phyloP scores from a whole-genome alignment of 768 basidiomycete species.

The Auricularia cornea region DNA sequence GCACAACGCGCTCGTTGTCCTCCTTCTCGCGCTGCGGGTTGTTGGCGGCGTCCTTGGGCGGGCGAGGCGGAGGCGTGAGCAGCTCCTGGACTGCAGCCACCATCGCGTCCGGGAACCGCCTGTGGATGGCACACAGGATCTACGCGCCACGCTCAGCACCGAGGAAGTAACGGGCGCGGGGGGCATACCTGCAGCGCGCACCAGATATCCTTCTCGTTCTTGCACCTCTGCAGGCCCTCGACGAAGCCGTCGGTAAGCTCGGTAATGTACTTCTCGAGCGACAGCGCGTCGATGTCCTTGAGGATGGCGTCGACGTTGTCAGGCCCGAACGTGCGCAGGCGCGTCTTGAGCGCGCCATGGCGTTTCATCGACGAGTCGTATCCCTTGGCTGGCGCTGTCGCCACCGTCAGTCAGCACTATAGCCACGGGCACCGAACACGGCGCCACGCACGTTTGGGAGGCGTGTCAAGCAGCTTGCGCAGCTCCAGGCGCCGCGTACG shows the following conservation, averaged over 20 bases:
- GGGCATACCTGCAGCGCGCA: slow-evolving; percentile 83
- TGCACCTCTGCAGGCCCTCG: slow-evolving; percentile 81
- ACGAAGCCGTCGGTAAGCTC: slow-evolving; percentile 83
- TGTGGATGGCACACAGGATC: slow-evolving; percentile 84
- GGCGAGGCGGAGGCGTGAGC: slow-evolving; percentile 24
- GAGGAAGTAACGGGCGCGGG: slow-evolving; percentile 6
- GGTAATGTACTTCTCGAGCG: slow-evolving; percentile 92
- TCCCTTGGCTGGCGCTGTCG: slow-evolving; percentile 53
- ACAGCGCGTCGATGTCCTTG: slow-evolving; percentile 85
- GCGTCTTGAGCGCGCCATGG: slow-evolving; percentile 92
- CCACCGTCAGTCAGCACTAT: neutral
- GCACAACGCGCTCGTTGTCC: slow-evolving; percentile 64
- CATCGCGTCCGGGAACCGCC: slow-evolving; percentile 75
- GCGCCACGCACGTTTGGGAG: neutral
- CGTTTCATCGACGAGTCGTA: slow-evolving; percentile 93
- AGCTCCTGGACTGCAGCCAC: slow-evolving; percentile 59
- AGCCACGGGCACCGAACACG: neutral
- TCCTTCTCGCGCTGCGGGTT: slow-evolving; percentile 79
- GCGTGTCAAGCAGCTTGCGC: neutral
- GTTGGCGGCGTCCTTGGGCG: slow-evolving; percentile 13
- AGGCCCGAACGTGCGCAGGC: slow-evolving; percentile 73
- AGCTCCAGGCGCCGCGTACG: neutral
- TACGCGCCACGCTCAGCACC: slow-evolving; percentile 23
- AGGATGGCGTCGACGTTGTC: slow-evolving; percentile 82
- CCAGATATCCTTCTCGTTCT: slow-evolving; percentile 88